Conservation (phyloP, 345 rosid genomes). For the Odontarrhena argentea region DNA sequence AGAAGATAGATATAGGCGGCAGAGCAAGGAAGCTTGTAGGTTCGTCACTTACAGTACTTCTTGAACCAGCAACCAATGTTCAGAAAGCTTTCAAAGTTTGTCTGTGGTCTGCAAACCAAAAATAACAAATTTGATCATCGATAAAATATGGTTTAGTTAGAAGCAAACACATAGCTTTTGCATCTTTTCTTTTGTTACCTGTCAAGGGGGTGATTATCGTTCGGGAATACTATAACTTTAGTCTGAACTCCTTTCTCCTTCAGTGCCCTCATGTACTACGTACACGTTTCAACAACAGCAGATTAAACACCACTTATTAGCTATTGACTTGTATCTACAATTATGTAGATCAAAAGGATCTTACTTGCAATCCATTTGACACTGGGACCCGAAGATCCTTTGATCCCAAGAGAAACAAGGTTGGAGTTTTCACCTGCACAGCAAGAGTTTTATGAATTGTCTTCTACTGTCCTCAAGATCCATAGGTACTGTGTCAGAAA, state of each 20-base stretch:
- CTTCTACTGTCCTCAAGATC: neutral
- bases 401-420: constrained; percentile 66
- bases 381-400: constrained; percentile 75
- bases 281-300: neutral
- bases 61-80: constrained; percentile 70
- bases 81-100: constrained; percentile 58
- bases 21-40: too few relatives aligned
- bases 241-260: constrained; percentile 67
- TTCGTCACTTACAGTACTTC: constrained; percentile 47
- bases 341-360: neutral
- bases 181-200: too few relatives aligned
- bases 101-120: constrained; percentile 41
- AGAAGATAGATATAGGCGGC: too few relatives aligned
- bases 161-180: neutral
- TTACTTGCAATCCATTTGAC: constrained; percentile 70
- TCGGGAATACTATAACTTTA: constrained; percentile 60
- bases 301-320: neutral
- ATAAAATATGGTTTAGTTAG: constrained; percentile 33
- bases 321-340: neutral
- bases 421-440: constrained; percentile 73
- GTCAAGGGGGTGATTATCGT: constrained; percentile 48
- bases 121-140: neutral
- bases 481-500: neutral
- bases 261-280: constrained; percentile 67
- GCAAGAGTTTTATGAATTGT: neutral